Conservation (phyloP, 345 rosid genomes). For the Salix purpurea region DNA sequence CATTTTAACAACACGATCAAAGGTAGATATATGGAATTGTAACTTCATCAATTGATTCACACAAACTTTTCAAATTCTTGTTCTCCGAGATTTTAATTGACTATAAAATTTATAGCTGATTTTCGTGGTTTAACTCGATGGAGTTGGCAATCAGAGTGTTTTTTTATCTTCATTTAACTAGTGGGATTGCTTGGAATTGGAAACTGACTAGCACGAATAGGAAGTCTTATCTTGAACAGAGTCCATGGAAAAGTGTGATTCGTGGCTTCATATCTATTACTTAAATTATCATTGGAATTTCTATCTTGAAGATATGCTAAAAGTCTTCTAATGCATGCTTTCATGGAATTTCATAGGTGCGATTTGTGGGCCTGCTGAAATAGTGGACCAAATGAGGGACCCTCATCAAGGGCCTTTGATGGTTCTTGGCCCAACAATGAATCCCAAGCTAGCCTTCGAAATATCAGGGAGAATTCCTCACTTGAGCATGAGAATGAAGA, state of each 20-base stretch:
- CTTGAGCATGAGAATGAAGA: conserved; percentile 75
- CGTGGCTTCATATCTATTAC: not conserved
- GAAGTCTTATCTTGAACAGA: not conserved
- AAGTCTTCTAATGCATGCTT: not conserved
- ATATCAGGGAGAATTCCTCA: conserved; percentile 86
- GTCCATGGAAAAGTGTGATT: not conserved
- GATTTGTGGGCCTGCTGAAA: conserved; percentile 79
- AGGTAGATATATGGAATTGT: not conserved
- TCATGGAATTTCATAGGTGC: conserved; percentile 46
- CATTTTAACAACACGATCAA: not conserved
- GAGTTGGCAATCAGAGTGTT: not conserved
- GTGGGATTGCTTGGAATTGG: not conserved
- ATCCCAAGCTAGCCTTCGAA: conserved; percentile 87
- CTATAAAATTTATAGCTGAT: not conserved
- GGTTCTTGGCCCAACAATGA: conserved; percentile 98
- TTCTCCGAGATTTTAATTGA: not conserved
- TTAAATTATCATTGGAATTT: not conserved
- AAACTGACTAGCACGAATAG: not conserved
- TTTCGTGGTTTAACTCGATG: not conserved
- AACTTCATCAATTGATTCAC: not conserved
- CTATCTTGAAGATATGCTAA: not conserved
- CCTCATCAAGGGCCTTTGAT: conserved; percentile 78
- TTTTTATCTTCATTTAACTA: not conserved
- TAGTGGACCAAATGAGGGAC: conserved; percentile 93
- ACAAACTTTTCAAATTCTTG: not conserved